Base-by-base conservation (phyloP, 805 yeast species). In the Wickerhamomyces tratensis region DNA sequence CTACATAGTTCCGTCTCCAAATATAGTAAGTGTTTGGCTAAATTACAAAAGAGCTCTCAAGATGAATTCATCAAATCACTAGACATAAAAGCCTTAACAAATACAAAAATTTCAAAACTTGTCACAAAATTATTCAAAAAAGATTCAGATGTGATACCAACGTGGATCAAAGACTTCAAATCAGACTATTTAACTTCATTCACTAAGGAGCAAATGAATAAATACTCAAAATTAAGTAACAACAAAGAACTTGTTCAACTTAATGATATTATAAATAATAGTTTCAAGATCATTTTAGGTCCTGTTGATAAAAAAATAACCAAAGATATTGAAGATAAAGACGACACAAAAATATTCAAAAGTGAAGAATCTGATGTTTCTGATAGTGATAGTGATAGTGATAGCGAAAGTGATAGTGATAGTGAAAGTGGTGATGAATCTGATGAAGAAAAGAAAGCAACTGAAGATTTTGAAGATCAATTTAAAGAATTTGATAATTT, bases 241-340 rank as follows among this genome's bases (percentile, higher is more conserved):
- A 57, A 72, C 47, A 68, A 67, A 35, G 64, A 71, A 36, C 65
- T 70, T n/a, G 67, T 77, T 48, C 74, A 75, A 20, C 57, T 70
- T 27, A 56, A 73, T 41, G 61, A 65, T 4, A 56, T 61, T 25
- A 65, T 69, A 39, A 68, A 64, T 35, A 52, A 59, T 37, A 64
- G 67, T 43, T 58, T 67, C 54, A 65, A 63, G 47, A 54, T 63
- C 11, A 53, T 67, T 14, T 46, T 63, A 40, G 64, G 60, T 12
- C 51, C 51, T 10, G 53, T 51, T 8, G 31, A 35, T n/a, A 58
- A 53, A 14, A 58, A 56, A 39, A 31, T 12, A 11, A 31, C 13
- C n/a, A 59, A 53, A 41, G 61, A 50, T 30, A 54, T 49, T 33
- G 53, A 48, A 34, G 43, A 42, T 31, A 37, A 45, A 40, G 53